Evolutionary conservation across 1,139 yeast genomes (phyloP), one percentile per base, ranked within the genome.

Genomic region (Sugiyamaella sp.): DNA sequence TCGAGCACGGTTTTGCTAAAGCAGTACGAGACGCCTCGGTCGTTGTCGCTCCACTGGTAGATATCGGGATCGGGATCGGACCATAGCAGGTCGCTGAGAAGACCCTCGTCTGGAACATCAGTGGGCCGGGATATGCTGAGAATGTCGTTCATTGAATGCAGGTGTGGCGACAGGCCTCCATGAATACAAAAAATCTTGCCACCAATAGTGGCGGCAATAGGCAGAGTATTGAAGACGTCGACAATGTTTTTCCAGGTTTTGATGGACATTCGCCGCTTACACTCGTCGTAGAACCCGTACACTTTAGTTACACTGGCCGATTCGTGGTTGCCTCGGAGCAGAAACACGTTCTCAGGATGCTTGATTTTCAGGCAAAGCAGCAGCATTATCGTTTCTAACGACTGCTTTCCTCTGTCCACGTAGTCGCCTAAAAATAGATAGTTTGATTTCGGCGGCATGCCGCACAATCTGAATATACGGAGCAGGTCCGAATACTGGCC

Each of bases 111-210:
- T 0, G 96, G 96, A 33, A 89, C 84, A 70, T 88, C 96, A 0
- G 96, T 88, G 19, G 96, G 96, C 63, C 96, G 76, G 59, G 80
- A 81, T 57, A 89, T 84, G 46, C 77, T 76, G 61, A 82, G 83
- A 60, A 89, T 85, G 66, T 87, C 93, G 50, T 77, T 77, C 71
- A 89, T 73, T 59, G 80, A 79, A 16, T 75, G 75, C 61, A 89
- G 76, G 53, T 83, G 84, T 1, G 96, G 96, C 0, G 95, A 87
- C 45, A 89, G 76, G 2, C 96, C 96, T 32, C 96, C 96, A 71
- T 89, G 96, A 54, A 89, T 88, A 72, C 96, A 88, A 63, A 89
- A 89, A 41, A 89, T 87, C 68, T 85, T 85, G 61, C 88, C 91
- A 50, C 87, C 89, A 63, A 89, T 85, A 3, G 89, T 82, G 3